Percentiles rank a stretch among this genome's conserved stretches.
phyloP scores from a whole-genome alignment of 1,284 basidiomycete species.

The Ceratobasidium sp. region DNA sequence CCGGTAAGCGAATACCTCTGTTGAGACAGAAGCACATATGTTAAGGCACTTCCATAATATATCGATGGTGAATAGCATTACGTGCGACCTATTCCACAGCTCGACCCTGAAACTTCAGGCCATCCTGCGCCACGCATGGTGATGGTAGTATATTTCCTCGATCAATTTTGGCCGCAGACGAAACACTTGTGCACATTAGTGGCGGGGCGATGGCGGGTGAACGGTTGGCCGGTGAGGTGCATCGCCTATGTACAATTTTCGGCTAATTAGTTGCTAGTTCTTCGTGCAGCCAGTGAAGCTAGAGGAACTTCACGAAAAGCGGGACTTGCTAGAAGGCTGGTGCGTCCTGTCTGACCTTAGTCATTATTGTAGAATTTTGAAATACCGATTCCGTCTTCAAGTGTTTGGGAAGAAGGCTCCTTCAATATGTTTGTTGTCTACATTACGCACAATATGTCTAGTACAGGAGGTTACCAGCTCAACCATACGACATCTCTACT shows the following conservation, averaged over 20 bases:
- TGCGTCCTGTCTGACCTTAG: not conserved
- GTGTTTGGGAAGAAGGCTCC: slow-evolving; percentile 6
- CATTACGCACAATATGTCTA: slow-evolving; percentile 4
- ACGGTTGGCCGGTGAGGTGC: slow-evolving; percentile 16
- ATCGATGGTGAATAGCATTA: slow-evolving; percentile 7
- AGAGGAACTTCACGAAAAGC: not conserved
- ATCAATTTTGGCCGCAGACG: slow-evolving; percentile 28
- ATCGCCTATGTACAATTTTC: not conserved
- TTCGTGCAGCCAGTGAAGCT: slow-evolving; percentile 5
- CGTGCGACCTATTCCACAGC: not conserved
- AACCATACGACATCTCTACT: not conserved
- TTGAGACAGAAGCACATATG: too few relatives aligned
- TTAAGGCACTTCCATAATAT: too few relatives aligned
- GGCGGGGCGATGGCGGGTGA: not conserved
- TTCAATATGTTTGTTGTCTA: slow-evolving; percentile 1
- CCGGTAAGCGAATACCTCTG: not conserved
- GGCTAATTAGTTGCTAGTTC: not conserved
- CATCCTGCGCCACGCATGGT: slow-evolving; percentile 3
- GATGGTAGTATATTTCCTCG: slow-evolving; percentile 12
- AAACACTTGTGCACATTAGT: not conserved
- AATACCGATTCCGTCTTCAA: not conserved
- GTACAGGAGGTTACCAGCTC: not conserved
- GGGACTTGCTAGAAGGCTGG: not conserved
- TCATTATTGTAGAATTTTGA: not conserved
- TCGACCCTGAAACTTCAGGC: not conserved